These are phyloP conservation scores for Flaveria linearis DNA, from an alignment of 129 eudicot genomes.

Conservation along the genomic window DNA sequence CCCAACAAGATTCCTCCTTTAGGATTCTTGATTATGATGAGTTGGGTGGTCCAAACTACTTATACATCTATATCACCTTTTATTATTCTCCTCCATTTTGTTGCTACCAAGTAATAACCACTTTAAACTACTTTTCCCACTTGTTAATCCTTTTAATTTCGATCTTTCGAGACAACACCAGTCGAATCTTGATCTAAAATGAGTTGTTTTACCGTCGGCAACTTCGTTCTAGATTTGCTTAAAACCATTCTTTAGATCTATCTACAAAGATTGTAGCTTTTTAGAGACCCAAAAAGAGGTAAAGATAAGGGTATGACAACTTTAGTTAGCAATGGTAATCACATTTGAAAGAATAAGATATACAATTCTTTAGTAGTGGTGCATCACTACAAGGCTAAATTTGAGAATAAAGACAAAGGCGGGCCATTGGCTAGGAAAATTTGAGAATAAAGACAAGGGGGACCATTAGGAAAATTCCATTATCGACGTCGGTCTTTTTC, in stretches of 20 bases:
- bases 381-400: constrained; percentile 39
- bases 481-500: constrained; percentile 30
- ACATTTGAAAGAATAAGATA: constrained; percentile 33
- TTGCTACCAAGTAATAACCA: constrained; percentile 16
- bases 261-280: constrained; percentile 27
- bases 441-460: constrained; percentile 52
- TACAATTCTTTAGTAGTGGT: constrained; percentile 38
- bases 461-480: constrained; percentile 52
- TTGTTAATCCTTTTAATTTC: constrained; percentile 19
- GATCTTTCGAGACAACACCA: not conserved
- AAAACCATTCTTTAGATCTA: constrained; percentile 17
- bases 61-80: constrained; percentile 34
- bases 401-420: constrained; percentile 46
- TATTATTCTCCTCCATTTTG: constrained; percentile 38
- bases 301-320: constrained; percentile 30
- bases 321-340: constrained; percentile 35
- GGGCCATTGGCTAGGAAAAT: constrained; percentile 42
- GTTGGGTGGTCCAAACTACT: constrained; percentile 51
- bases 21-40: constrained; percentile 27
- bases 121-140: constrained; percentile 30
- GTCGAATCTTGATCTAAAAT: constrained; percentile 15
- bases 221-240: constrained; percentile 29
- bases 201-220: constrained; percentile 11
- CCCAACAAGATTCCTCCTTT: constrained; percentile 33
- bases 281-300: constrained; percentile 28